Evolutionary conservation across 2,329 filamentous ascomycete genomes (phyloP).

Genomic region (Cladophialophora chaetospira): DNA sequence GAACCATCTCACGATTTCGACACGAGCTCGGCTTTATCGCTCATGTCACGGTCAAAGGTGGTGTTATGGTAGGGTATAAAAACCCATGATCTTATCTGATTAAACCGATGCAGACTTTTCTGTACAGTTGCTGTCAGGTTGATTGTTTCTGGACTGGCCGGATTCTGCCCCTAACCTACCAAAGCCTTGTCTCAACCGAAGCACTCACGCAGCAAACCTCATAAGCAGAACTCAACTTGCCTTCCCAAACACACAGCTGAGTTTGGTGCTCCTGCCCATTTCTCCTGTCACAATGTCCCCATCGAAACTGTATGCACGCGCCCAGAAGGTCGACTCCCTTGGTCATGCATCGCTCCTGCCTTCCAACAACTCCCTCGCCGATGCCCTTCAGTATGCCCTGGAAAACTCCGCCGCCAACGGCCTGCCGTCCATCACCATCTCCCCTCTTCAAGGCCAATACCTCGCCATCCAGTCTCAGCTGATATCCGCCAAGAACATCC

Average conservation of each 20-base stretch:
- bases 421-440: constrained; percentile 40
- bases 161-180: background rate
- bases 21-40: background rate
- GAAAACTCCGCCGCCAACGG: constrained; percentile 16
- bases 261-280: too few species aligned
- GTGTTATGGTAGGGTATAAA: background rate
- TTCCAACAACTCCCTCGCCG: background rate
- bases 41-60: background rate
- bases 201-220: too few species aligned
- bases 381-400: constrained; percentile 10
- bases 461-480: constrained; percentile 44
- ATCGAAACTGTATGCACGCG: constrained; percentile 1
- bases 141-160: background rate
- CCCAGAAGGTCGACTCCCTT: constrained; percentile 1
- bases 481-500: constrained; percentile 42
- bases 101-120: background rate
- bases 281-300: too few species aligned
- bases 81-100: background rate
- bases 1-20: background rate
- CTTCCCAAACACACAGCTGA: too few species aligned
- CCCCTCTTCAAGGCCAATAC: constrained; percentile 42
- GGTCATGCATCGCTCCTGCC: constrained; percentile 1
- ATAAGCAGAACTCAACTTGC: too few species aligned
- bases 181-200: too few species aligned
- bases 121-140: background rate